phyloP scores from a whole-genome alignment of 2,329 filamentous ascomycete species.

The Fusarium sacchari region DNA sequence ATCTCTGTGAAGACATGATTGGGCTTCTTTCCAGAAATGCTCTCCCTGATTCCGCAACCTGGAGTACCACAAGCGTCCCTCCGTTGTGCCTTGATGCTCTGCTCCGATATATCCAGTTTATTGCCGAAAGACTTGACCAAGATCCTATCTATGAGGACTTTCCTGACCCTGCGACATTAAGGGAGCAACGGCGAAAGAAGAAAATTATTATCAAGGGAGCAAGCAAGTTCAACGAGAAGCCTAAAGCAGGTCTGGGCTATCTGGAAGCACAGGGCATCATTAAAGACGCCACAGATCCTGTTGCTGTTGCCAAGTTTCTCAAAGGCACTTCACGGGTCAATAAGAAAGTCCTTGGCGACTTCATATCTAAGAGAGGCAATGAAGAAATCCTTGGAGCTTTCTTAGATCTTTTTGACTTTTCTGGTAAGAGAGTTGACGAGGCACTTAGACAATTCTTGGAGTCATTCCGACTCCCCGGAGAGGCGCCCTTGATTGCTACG shows the following conservation, averaged over 20 bases:
- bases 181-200: slow-evolving; percentile 81
- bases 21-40: slow-evolving; percentile 93
- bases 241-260: slow-evolving; percentile 88
- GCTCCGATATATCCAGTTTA: slow-evolving; percentile 89
- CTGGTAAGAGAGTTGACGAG: slow-evolving; percentile 87
- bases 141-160: slow-evolving; percentile 71
- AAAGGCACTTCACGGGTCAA: slow-evolving; percentile 88
- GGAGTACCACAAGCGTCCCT: slow-evolving; percentile 98
- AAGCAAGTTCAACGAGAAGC: slow-evolving; percentile 93
- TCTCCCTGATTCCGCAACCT: slow-evolving; percentile 95
- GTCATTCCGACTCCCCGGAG: slow-evolving; percentile 91
- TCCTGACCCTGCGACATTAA: slow-evolving; percentile 71
- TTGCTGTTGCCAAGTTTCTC: slow-evolving; percentile 85
- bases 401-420: slow-evolving; percentile 88
- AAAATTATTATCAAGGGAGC: slow-evolving; percentile 89
- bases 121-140: slow-evolving; percentile 85
- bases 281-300: slow-evolving; percentile 75
- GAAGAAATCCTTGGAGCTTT: slow-evolving; percentile 87
- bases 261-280: slow-evolving; percentile 89
- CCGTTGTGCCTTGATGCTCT: slow-evolving; percentile 93
- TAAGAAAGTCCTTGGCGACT: slow-evolving; percentile 92
- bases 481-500: slow-evolving; percentile 90
- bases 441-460: slow-evolving; percentile 88
- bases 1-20: slow-evolving; percentile 95
- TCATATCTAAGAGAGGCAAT: slow-evolving; percentile 89